Evolutionary conservation across 306 rosid species (phyloP).

Genomic region (Mimosa pudica): DNA sequence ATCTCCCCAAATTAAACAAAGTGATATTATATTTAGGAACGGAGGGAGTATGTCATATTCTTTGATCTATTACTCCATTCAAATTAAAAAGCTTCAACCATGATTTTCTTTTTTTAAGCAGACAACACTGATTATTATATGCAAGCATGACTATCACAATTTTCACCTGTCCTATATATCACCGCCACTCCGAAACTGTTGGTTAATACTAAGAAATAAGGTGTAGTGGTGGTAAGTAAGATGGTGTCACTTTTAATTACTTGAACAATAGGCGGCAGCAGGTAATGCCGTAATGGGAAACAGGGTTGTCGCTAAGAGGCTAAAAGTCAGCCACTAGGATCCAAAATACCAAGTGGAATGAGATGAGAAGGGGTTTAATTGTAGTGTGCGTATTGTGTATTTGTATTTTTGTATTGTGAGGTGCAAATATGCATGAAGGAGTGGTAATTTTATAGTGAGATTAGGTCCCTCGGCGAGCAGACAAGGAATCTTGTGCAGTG

Average conservation of each 20-base stretch:
- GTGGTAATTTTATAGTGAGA: slow-evolving; percentile 30
- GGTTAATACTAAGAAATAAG: neutral
- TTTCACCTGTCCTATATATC: neutral
- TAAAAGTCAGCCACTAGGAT: neutral
- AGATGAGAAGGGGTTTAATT: neutral
- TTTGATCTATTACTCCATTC: neutral
- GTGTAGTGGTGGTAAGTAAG: neutral
- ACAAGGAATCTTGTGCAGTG: slow-evolving; percentile 42
- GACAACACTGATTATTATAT: too few species aligned
- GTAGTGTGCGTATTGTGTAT: neutral
- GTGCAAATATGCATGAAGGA: neutral
- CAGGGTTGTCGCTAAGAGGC: neutral
- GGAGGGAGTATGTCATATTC: neutral
- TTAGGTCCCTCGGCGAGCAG: slow-evolving; percentile 44
- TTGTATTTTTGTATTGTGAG: neutral
- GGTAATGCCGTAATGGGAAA: neutral
- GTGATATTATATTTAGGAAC: too few species aligned
- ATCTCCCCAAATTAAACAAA: too few species aligned
- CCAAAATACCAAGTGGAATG: neutral
- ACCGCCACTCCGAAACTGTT: neutral
- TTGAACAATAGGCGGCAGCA: too few species aligned
- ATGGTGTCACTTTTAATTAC: neutral
- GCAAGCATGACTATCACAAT: neutral
- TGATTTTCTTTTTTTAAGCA: too few species aligned
- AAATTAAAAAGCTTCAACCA: neutral